phyloP scores from a whole-genome alignment of 2,329 filamentous ascomycete species.

The Aplosporella prunicola region DNA sequence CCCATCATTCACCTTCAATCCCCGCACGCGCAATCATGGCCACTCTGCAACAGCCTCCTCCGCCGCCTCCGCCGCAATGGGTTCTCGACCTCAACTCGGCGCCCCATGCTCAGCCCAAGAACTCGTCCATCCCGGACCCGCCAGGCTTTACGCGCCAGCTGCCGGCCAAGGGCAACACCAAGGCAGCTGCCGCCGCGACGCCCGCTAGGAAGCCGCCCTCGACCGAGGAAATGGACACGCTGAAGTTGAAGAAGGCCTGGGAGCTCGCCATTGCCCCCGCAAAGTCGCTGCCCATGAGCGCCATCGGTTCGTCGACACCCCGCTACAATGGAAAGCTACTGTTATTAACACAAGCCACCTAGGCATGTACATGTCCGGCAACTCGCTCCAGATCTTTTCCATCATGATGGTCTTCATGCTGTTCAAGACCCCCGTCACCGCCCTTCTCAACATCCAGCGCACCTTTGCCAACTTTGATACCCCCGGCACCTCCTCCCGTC shows the following conservation, averaged over 20 bases:
- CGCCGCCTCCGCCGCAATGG: conserved; percentile 61
- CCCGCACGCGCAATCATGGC: conserved; percentile 7
- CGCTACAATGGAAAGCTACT: neutral
- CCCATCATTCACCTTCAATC: too few species aligned
- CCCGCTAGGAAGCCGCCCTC: conserved; percentile 57
- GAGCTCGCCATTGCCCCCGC: conserved; percentile 88
- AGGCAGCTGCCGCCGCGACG: conserved; percentile 19
- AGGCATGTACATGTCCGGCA: conserved; percentile 98
- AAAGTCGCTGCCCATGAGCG: conserved; percentile 95
- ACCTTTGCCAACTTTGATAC: conserved; percentile 91
- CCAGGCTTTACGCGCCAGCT: conserved; percentile 58
- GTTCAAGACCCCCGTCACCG: conserved; percentile 91
- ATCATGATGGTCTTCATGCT: conserved; percentile 99
- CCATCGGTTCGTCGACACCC: conserved; percentile 53
- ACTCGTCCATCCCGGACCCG: conserved; percentile 63
- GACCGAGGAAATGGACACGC: conserved; percentile 78
- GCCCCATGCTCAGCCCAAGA: conserved; percentile 55
- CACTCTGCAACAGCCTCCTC: conserved; percentile 17
- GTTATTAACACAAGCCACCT: neutral
- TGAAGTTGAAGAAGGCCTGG: conserved; percentile 99
- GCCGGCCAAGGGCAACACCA: conserved; percentile 21
- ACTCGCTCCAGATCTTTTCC: conserved; percentile 95
- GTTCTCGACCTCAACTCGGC: conserved; percentile 68
- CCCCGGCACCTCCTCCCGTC: conserved; percentile 60
- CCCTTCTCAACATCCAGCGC: conserved; percentile 69